Conservation (phyloP, 2,329 filamentous ascomycete species). For the Sporothrix pseudoabietina region DNA sequence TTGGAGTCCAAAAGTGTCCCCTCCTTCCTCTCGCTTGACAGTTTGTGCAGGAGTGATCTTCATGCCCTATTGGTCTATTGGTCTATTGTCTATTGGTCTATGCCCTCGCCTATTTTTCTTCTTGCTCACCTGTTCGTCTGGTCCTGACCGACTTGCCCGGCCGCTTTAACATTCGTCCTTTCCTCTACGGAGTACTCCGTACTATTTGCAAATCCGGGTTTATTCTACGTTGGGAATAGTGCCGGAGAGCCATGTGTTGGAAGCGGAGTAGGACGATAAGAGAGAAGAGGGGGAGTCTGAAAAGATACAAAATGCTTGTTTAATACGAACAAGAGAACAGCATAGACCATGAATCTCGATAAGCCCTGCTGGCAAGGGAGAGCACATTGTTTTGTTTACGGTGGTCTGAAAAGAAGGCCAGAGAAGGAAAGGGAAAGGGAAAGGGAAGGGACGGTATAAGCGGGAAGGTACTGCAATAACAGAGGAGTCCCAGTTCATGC, state of each 20-base stretch:
- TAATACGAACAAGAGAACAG: background rate
- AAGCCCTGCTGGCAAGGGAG: background rate
- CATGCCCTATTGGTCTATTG: background rate
- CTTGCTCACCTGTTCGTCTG: background rate
- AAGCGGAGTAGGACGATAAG: background rate
- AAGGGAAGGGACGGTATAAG: background rate
- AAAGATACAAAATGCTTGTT: conserved; percentile 8
- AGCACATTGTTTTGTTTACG: background rate
- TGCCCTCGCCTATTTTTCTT: background rate
- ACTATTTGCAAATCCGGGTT: conserved; percentile 13
- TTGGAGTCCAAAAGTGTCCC: too few species aligned
- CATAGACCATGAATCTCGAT: background rate
- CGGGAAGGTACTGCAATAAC: background rate
- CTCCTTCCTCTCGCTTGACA: background rate
- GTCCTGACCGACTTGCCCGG: background rate
- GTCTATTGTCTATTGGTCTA: background rate
- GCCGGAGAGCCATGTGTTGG: background rate
- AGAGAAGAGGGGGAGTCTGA: background rate
- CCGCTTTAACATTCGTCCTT: background rate
- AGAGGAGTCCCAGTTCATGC: background rate
- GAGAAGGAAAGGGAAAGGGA: background rate
- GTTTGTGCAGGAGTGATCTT: background rate
- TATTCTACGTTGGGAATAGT: background rate
- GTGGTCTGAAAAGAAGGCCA: background rate
- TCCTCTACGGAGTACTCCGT: background rate